Conservation (phyloP, 208 protist species). For the Acanthamoeba lugdunensis region DNA sequence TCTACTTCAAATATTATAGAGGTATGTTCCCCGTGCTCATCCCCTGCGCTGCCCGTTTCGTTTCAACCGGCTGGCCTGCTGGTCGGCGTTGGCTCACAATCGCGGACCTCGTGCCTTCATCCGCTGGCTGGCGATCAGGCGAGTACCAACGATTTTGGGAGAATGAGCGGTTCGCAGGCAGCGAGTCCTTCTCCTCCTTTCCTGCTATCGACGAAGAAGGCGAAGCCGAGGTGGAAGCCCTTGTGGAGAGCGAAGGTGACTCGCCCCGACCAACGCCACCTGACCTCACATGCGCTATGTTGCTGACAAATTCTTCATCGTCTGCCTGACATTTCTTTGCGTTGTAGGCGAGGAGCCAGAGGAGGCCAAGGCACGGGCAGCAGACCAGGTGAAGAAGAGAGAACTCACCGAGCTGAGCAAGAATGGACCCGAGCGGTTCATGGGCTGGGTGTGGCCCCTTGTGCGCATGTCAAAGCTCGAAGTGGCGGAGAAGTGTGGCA, state of each 20-base stretch:
- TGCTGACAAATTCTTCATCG: not conserved
- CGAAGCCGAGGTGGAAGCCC: not conserved
- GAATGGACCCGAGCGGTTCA: constrained; percentile 58
- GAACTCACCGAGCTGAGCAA: constrained; percentile 45
- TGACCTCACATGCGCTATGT: not conserved
- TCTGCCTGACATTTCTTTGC: not conserved
- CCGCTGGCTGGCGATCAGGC: not conserved
- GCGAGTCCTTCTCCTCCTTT: constrained; percentile 40
- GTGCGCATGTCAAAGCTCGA: constrained; percentile 33
- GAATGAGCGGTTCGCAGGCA: not conserved
- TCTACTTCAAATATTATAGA: constrained; percentile 40
- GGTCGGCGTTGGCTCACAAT: not conserved
- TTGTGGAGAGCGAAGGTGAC: constrained; percentile 17
- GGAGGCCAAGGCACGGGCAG: not conserved
- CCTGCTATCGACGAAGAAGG: constrained; percentile 30
- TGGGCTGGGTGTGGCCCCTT: constrained; percentile 70
- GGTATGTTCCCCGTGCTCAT: not conserved
- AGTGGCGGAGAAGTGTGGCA: constrained; percentile 55
- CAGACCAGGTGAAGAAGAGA: not conserved
- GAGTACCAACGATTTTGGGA: constrained; percentile 58
- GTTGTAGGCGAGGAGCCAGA: not conserved
- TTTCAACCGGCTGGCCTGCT: not conserved
- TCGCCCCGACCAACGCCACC: not conserved
- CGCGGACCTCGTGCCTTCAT: not conserved
- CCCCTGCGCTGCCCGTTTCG: not conserved